Evolutionary conservation across 2,329 filamentous ascomycete genomes (phyloP).

Genomic region (Sordariomycetes sp.): DNA sequence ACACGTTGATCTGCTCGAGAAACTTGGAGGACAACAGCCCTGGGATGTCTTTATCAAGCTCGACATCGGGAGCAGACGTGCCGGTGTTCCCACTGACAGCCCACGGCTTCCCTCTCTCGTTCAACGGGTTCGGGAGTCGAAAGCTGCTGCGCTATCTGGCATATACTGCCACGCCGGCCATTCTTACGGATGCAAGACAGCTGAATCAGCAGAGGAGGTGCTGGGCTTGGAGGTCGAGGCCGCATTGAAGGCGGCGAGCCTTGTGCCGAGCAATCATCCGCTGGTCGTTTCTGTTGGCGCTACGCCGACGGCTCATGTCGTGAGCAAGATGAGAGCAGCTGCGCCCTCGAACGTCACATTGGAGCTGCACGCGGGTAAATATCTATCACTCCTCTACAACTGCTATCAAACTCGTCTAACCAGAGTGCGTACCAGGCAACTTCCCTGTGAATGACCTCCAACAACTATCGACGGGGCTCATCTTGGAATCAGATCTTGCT

Average conservation of each 20-base stretch:
- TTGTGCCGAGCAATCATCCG: constrained; percentile 12
- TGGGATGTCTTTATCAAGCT: constrained; percentile 24
- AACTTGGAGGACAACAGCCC: constrained; percentile 7
- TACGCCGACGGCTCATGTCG: constrained; percentile 22
- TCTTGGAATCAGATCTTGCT: constrained; percentile 15
- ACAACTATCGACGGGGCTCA: constrained; percentile 20
- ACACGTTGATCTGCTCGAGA: constrained; percentile 17
- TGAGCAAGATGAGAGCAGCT: constrained; percentile 14
- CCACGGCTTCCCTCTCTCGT: constrained; percentile 14
- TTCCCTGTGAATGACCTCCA: constrained; percentile 24
- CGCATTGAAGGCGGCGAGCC: constrained; percentile 15
- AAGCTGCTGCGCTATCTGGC: constrained; percentile 17
- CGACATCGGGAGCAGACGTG: constrained; percentile 20
- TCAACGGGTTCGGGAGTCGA: constrained; percentile 12
- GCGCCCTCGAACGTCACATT: constrained; percentile 17
- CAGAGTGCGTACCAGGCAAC: constrained; percentile 12
- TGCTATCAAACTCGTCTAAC: background rate
- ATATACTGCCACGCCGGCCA: constrained; percentile 24
- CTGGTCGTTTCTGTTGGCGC: constrained; percentile 19
- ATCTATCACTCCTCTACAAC: background rate
- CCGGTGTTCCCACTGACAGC: constrained; percentile 16
- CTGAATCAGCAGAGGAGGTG: constrained; percentile 15
- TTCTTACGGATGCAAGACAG: constrained; percentile 18
- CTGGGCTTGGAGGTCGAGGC: constrained; percentile 17
- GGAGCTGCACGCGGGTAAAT: constrained; percentile 20